Conservation (phyloP, 306 rosid species). For the Vigna angularis region DNA sequence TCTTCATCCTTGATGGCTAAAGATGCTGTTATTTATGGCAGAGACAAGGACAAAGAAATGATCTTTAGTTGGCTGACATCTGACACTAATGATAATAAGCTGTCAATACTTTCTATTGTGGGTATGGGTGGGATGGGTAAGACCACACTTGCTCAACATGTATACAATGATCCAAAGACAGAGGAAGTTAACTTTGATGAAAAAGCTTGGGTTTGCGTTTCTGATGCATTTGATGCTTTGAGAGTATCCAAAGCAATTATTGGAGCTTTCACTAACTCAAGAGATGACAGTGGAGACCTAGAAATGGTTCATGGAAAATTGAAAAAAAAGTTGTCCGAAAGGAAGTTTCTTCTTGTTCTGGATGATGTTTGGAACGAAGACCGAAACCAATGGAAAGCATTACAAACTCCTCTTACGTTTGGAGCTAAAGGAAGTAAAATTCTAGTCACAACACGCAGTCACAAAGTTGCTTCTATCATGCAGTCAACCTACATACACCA, state of each 20-base stretch:
- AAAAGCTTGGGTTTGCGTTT: not conserved
- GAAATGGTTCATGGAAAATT: not conserved
- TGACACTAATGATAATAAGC: not conserved
- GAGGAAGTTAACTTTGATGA: not conserved
- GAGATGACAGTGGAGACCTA: not conserved
- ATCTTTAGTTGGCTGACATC: not conserved
- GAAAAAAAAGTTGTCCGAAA: not conserved
- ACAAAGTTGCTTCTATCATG: not conserved
- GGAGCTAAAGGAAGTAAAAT: slow-evolving; percentile 13
- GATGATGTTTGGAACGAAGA: slow-evolving; percentile 21
- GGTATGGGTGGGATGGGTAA: not conserved
- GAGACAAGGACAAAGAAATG: slow-evolving; percentile 4
- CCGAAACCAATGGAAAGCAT: not conserved
- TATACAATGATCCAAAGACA: not conserved
- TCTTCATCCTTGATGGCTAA: not conserved
- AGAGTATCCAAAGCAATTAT: not conserved
- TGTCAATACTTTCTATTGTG: slow-evolving; percentile 1
- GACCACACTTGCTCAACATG: not conserved
- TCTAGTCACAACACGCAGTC: not conserved
- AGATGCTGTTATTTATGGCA: not conserved
- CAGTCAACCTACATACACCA: not conserved
- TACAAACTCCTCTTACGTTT: not conserved
- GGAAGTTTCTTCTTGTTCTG: slow-evolving; percentile 12
- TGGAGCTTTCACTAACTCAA: not conserved
- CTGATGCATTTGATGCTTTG: not conserved